Percentiles rank a stretch among this genome's conserved stretches.
Conservation (phyloP, 345 rosid species). For the Adansonia digitata region DNA sequence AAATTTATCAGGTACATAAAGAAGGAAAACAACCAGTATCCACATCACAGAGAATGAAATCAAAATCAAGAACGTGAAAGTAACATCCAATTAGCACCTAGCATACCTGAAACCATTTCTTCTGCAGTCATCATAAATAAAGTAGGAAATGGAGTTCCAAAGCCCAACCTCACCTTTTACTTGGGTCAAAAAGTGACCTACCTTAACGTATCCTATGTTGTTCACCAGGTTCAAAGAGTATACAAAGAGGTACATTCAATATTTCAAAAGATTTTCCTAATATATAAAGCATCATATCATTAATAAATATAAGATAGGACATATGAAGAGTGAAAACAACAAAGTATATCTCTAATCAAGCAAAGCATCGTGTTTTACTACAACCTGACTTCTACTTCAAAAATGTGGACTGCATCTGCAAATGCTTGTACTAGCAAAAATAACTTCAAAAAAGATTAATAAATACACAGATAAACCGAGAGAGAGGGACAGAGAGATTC, state of each 20-base stretch:
- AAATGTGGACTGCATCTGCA: background rate
- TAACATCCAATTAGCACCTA: background rate
- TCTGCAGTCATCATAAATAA: background rate
- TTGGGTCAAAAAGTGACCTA: background rate
- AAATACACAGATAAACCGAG: background rate
- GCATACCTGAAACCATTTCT: background rate
- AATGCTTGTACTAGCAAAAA: background rate
- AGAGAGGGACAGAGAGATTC: background rate
- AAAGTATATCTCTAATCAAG: background rate
- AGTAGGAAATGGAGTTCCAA: background rate
- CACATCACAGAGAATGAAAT: background rate
- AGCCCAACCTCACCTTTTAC: constrained; percentile 3
- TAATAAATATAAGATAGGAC: background rate
- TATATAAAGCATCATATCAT: background rate
- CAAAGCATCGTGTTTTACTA: background rate
- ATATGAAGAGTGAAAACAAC: background rate
- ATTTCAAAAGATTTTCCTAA: background rate
- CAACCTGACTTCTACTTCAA: background rate
- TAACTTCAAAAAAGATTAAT: background rate
- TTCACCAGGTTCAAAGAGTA: background rate
- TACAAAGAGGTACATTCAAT: background rate
- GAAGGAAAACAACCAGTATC: background rate
- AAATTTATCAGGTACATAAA: background rate
- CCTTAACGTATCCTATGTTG: background rate
- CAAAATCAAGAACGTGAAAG: background rate